Base-by-base conservation (phyloP, 768 basidiomycete species). In the Suillus subalutaceus region DNA sequence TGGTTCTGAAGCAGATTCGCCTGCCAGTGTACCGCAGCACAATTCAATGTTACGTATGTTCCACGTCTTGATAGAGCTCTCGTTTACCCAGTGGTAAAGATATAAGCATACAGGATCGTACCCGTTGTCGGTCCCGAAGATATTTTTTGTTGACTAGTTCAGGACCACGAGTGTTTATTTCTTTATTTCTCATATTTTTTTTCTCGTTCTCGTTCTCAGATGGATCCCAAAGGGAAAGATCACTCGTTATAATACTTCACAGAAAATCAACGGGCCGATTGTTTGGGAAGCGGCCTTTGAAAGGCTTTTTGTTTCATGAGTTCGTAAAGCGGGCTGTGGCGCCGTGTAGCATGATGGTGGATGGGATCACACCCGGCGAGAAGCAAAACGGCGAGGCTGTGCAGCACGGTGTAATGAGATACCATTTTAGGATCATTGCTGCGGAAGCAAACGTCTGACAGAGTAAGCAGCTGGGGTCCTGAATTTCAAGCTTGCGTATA, bases 391-490 rank as follows among this genome's bases (percentile, higher is more conserved):
- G 32, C 6, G 26, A 18, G 55, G 56, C 56, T 57, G 52, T 38
- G 13, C 38, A 40, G 23, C 13, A 38, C 37, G 35, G 32, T 10
- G 56, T 37, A 23, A 38, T 20, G 3, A 58, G 9, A 10, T 59
- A 40, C 23, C 9, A 26, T 59, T 59, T 41, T 30, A 10, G 18
- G 18, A 18, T 10, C 6, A 18, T 18, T 23, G 26, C 23, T 40
- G 40, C 16, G 40, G 30, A 8, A 30, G 40, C 13, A 32, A 32
- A 5, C 35, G 4, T 35, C 5, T 37, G 55, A 35, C 32, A 20
- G 32, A 20, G 30, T 32, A 10, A 56, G 52, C 16, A 18, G 57
- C 35, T 9, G 57, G 57, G 57, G 57, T 58, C 57, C 57, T 56
- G 35, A 37, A 9, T 6, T 20, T 23, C 4, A 16, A 16, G 35